A percentile compares a stretch with the other conserved stretches of the same genome.
Evolutionary conservation across 2,329 filamentous ascomycete species (phyloP).

Genomic region (Pseudogymnoascus sp.): DNA sequence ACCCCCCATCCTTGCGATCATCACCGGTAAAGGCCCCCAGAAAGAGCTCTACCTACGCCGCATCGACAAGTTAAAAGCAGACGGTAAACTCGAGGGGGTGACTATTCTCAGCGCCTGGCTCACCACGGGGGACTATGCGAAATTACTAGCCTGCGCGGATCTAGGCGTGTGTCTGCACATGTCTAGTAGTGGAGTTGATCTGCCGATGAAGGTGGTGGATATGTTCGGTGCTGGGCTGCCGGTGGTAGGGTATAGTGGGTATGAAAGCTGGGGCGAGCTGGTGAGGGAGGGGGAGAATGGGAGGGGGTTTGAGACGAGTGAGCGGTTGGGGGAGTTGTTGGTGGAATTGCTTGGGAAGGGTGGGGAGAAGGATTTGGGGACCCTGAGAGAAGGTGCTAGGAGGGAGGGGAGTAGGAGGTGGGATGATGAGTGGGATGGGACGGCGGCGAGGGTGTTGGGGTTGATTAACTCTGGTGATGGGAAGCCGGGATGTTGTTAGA

Average conservation of each 20-base stretch:
- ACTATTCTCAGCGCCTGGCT: slow-evolving; percentile 78
- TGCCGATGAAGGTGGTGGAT: slow-evolving; percentile 98
- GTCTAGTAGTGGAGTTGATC: slow-evolving; percentile 86
- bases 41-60: slow-evolving; percentile 63
- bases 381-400: slow-evolving; percentile 59
- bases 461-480: slow-evolving; percentile 18
- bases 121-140: slow-evolving; percentile 73
- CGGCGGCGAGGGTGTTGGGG: slow-evolving; percentile 65
- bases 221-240: slow-evolving; percentile 96
- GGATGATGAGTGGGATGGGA: slow-evolving; percentile 87
- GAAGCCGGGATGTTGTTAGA: background rate
- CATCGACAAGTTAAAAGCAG: slow-evolving; percentile 52
- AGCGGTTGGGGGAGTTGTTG: slow-evolving; percentile 56
- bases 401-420: slow-evolving; percentile 70
- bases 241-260: slow-evolving; percentile 76
- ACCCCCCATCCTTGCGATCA: slow-evolving; percentile 71
- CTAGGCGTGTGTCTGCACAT: slow-evolving; percentile 87
- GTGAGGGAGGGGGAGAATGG: slow-evolving; percentile 83
- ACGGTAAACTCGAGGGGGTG: slow-evolving; percentile 59
- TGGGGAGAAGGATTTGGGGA: slow-evolving; percentile 45
- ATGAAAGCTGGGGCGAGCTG: slow-evolving; percentile 85
- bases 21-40: slow-evolving; percentile 88
- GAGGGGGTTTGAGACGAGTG: slow-evolving; percentile 66
- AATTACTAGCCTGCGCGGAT: slow-evolving; percentile 74
- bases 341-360: slow-evolving; percentile 51